phyloP scores from a whole-genome alignment of 768 basidiomycete genomes.

The Suillus tomentosus region DNA sequence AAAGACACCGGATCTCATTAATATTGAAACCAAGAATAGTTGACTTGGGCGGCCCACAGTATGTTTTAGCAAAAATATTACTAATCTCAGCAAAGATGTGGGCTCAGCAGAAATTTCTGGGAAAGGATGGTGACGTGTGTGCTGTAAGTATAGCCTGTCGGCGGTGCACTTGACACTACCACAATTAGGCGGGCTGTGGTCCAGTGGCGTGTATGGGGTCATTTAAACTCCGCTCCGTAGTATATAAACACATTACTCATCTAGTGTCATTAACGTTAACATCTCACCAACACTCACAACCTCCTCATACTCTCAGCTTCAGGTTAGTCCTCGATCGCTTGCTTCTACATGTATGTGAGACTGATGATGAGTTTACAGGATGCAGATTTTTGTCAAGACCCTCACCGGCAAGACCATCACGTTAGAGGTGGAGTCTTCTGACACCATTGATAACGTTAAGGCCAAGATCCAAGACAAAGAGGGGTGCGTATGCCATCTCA shows the following conservation, averaged over 20 bases:
- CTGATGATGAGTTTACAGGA: slow-evolving; percentile 33
- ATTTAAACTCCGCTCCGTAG: slow-evolving; percentile 5
- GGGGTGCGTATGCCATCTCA: slow-evolving; percentile 40
- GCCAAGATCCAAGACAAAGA: slow-evolving; percentile 88
- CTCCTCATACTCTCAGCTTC: background rate
- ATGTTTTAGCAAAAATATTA: background rate
- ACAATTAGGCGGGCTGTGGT: background rate
- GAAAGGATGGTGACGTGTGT: too few species aligned
- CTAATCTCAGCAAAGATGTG: background rate
- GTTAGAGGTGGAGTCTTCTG: slow-evolving; percentile 80
- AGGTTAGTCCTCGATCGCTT: background rate
- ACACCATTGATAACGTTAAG: slow-evolving; percentile 80
- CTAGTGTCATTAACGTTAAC: background rate
- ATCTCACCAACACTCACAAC: background rate
- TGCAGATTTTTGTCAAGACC: slow-evolving; percentile 91
- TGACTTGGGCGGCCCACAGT: background rate
- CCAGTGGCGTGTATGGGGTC: background rate
- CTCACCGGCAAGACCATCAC: slow-evolving; percentile 90
- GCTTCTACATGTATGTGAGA: background rate
- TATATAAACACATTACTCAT: slow-evolving; percentile 1
- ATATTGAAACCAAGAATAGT: background rate
- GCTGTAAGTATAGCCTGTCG: background rate
- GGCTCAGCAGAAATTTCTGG: too few species aligned
- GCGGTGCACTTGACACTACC: background rate
- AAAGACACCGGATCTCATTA: background rate